Evolutionary conservation across 257 asterid species (phyloP).

Genomic region (Anisodus tanguticus): DNA sequence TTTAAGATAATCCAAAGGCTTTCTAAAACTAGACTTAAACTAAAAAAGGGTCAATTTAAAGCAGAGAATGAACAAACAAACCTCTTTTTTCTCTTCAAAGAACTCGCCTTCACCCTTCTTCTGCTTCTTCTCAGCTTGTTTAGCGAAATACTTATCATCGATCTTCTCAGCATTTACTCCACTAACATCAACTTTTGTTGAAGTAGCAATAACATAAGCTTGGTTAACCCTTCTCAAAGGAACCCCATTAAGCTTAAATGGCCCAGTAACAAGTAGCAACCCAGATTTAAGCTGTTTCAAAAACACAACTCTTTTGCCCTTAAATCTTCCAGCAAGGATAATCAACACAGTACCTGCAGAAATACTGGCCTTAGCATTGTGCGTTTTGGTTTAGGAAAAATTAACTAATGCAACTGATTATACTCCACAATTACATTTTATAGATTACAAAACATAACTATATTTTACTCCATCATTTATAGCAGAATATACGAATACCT

Average conservation of each 20-base stretch:
- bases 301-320: conserved; percentile 59
- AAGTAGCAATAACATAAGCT: conserved; percentile 30
- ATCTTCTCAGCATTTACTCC: conserved; percentile 26
- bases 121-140: conserved; percentile 28
- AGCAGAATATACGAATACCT: too few relatives aligned
- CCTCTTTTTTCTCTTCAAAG: conserved; percentile 26
- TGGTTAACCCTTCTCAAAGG: conserved; percentile 31
- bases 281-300: conserved; percentile 57
- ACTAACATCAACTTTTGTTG: conserved; percentile 26
- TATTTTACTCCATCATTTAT: too few relatives aligned
- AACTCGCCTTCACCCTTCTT: conserved; percentile 31
- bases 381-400: too few relatives aligned
- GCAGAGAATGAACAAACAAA: background rate
- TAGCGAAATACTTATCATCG: conserved; percentile 27
- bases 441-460: too few relatives aligned
- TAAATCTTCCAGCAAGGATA: conserved; percentile 52
- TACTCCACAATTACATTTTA: too few relatives aligned
- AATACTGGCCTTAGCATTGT: conserved; percentile 27
- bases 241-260: conserved; percentile 26
- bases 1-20: background rate
- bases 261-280: conserved; percentile 60
- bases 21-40: background rate
- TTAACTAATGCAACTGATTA: too few relatives aligned
- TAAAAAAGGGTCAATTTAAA: background rate
- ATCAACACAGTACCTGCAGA: conserved; percentile 57